A percentile compares a stretch with the other conserved stretches of the same genome.
Conservation (phyloP, 805 yeast genomes). For the Wickerhamiella vanderwaltii region DNA sequence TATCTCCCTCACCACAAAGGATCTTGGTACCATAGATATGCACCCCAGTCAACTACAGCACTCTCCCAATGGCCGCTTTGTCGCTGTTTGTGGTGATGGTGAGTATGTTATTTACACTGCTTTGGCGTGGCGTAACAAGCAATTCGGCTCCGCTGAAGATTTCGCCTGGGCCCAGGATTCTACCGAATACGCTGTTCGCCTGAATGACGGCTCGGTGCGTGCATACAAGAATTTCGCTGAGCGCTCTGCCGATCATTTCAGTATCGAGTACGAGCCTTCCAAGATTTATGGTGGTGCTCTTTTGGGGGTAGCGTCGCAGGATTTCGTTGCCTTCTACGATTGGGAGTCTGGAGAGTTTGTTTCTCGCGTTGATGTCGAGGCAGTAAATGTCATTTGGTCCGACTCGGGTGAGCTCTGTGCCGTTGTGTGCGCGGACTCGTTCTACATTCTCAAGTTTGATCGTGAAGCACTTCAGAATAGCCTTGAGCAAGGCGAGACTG, state of each 20-base stretch:
- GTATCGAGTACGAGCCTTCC: slow-evolving; percentile 52
- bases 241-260: slow-evolving; percentile 48
- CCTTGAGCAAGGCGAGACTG: slow-evolving; percentile 48
- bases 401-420: slow-evolving; percentile 84
- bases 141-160: slow-evolving; percentile 80
- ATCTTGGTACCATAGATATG: slow-evolving; percentile 85
- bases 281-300: slow-evolving; percentile 82
- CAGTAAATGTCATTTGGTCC: slow-evolving; percentile 77
- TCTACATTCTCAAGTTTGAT: slow-evolving; percentile 67
- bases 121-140: slow-evolving; percentile 93
- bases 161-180: slow-evolving; percentile 94
- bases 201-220: slow-evolving; percentile 49
- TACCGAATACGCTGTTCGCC: slow-evolving; percentile 73
- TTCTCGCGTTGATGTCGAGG: slow-evolving; percentile 72
- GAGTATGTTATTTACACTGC: slow-evolving; percentile 94
- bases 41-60: slow-evolving; percentile 80
- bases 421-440: slow-evolving; percentile 54
- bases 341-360: slow-evolving; percentile 85
- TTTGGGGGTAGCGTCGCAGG: slow-evolving; percentile 64
- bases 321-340: slow-evolving; percentile 77
- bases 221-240: slow-evolving; percentile 79
- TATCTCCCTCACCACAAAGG: slow-evolving; percentile 71
- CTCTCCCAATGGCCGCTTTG: slow-evolving; percentile 96
- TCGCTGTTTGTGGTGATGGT: slow-evolving; percentile 95
- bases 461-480: slow-evolving; percentile 56